Base-by-base conservation (phyloP, 306 rosid genomes). In the Crotalaria pallida region DNA sequence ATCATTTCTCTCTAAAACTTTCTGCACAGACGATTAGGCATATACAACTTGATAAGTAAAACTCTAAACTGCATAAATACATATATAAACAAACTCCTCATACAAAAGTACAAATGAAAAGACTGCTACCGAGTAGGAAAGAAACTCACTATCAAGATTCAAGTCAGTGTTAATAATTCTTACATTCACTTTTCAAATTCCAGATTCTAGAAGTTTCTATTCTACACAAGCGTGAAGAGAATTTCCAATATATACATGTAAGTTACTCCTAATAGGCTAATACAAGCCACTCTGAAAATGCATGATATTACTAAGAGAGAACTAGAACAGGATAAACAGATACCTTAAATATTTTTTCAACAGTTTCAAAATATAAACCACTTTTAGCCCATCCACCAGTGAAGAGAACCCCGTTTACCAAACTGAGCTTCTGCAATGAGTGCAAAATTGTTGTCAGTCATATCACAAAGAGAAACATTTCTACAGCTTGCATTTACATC, bases 1-100 rank as follows among this genome's bases (percentile, higher is more conserved):
- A 3, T 94, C 97, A 79, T 94, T 90, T 82, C 73, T 88, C 82
- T 91, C 86, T 71, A 94, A 47, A 43, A 83, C 70, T 85, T 77
- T 86, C 98, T 94, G 89, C 90, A 84, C 21, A 31, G 36, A 31
- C 8, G 6, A 5, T 31, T 31, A 75, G 64, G 62, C 51, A 79
- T 62, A 74, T 4, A 69, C 43, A 31, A 64, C 7, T 13, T 19
- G 36, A 62, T 51, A 11, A 8, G 33, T 49, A 24, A 66, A 33
- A 3, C 13, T 18, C 3, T 12, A 11, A 3, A 11, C 12, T 8
- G 48, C 57, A 65, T 44, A 44, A 58, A 60, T 22, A 12, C 45
- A 65, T 17, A 55, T 0, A 41, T 23, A 8, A 55, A 67, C 29
- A 53, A 4, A 15, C 9, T 45, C 15, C 7, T 15, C 52, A 48